Evolutionary conservation across 2,329 filamentous ascomycete genomes (phyloP), one percentile per base, ranked within the genome.

Genomic region (Alternaria alternata): DNA sequence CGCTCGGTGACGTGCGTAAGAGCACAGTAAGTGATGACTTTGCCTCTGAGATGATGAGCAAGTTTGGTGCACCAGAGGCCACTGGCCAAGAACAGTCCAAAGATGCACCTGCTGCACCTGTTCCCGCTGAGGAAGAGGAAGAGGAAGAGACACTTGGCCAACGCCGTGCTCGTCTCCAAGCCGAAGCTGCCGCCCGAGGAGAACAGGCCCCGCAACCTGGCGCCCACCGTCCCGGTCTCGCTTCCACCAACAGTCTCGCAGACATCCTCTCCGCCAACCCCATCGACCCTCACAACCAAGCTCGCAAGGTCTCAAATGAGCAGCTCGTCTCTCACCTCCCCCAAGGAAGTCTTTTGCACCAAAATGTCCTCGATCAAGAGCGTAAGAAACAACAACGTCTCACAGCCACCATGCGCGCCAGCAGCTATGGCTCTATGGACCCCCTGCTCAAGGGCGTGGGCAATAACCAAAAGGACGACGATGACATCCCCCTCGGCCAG

Each of bases 71-170:
- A 7, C 24, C 60, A 3, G 67, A 70, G 46, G 18, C 38, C 6
- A 6, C 38, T 22, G 65, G 74, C 9, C 54, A 63, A 11, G 58
- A 65, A 24, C 48, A 59, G 30, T 30, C 54, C 18, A 69, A 71
- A 41, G 69, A 71, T 14, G 57, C 67, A 7, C 78, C 78, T 47
- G 72, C 67, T 6, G 54, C 62, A 30, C 61, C 67, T 18, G 63
- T 74, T 3, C 62, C 68, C 4, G 57, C 63, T 16, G 30, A 46
- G 5, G 60, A 39, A 7, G 56, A 55, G 16, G 83, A 85, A 62
- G 90, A 89, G 65, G 90, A 93, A 68, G 92, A 95, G 74, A 94
- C 92, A 0, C 82, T 95, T 0, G 92, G 91, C 9, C 91, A 94
- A 75, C 88, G 92, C 11, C 88, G 91, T 0, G 88, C 87, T 28